Base-by-base conservation (phyloP, 768 basidiomycete genomes). In the Nidularia sp. region DNA sequence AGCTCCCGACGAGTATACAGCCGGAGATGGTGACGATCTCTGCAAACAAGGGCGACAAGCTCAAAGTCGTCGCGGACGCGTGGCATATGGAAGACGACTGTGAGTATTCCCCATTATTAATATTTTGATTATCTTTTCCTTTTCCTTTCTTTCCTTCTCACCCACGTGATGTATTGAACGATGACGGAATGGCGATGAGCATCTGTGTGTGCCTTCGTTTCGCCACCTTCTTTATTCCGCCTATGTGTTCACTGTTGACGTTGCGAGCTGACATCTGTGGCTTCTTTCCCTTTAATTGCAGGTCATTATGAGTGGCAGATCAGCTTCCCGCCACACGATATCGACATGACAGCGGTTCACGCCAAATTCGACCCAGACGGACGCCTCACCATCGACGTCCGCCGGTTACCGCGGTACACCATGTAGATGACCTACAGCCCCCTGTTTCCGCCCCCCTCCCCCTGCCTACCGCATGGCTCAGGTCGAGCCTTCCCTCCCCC, bases 11-110 rank as follows among this genome's bases (percentile, higher is more conserved):
- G 46, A 66, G 67, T 7, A 76, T 78, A 44, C 62, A 73, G 56
- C 75, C 80, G 10, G 83, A 85, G 60, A 85, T 85, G 83, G 80
- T 85, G 29, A 85, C 82, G 3, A 75, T 85, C 46, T 75, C 75
- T 34, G 83, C 78, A 42, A 81, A 81, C 62, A 78, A 75, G 58
- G 83, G 81, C 4, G 79, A 83, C 61, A 76, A 72, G 57, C 62
- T 85, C 49, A 71, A 74, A 51, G 73, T 85, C 12, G 74, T 83
- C 22, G 83, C 83, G 18, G 81, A 84, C 61, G 80, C 80, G 43
- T 85, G 83, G 81, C 76, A 83, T 62, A 72, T 75, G 65, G 82
- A 84, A 61, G 64, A 57, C 47, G 79, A 83, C 54, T 82, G 83
- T 84, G 67, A 71, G 83, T 75, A 9, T 29, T 33, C 7, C 2